Evolutionary conservation across 2,329 filamentous ascomycete species (phyloP), one percentile per base, ranked within the genome.

Genomic region (Paramyrothecium roridum): DNA sequence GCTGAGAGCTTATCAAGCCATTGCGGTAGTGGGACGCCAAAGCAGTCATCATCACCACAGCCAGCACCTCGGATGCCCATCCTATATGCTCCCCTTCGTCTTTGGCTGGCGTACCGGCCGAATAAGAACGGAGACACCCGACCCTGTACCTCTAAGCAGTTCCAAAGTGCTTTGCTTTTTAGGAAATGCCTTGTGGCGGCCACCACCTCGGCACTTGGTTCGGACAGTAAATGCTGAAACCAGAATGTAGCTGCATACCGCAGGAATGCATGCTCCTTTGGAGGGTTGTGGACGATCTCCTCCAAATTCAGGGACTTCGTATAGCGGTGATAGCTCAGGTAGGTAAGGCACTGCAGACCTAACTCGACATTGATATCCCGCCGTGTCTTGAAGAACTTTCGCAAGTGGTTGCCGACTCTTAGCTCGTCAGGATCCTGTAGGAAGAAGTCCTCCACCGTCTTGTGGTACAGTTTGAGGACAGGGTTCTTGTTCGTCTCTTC

Each of bases 211-310:
- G 22, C 11, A 33, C 23, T 33, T 12, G 48, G 48, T 20, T 50
- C 23, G 10, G 13, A 23, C 3, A 26, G 48, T 10, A 50, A 22
- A 20, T 50, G 48, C 21, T 26, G 48, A n/a, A 50, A 50, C 48
- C 48, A 50, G 23, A 50, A 50, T 6, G 21, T 50, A 3, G 48
- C 48, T 50, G 48, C 48, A 33, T 50, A 50, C 26, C 48, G 48
- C 8, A 50, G 21, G 21, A 50, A 50, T 20, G 48, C 21, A 17
- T 50, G 48, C 21, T 50, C 48, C 26, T n/a, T 26, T 3, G 48
- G 21, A 4, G 21, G 13, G 16, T 50, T 19, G 8, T 33, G 13
- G 13, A 50, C 12, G 8, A 50, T 8, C 23, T 50, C 23, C 3
- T 3, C 16, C 16, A 50, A 10, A 8, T 33, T 8, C 10, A 12